These are phyloP conservation scores for Neofusicoccum parvum DNA, from an alignment of 2,329 filamentous ascomycete genomes.

Conservation along the genomic window DNA sequence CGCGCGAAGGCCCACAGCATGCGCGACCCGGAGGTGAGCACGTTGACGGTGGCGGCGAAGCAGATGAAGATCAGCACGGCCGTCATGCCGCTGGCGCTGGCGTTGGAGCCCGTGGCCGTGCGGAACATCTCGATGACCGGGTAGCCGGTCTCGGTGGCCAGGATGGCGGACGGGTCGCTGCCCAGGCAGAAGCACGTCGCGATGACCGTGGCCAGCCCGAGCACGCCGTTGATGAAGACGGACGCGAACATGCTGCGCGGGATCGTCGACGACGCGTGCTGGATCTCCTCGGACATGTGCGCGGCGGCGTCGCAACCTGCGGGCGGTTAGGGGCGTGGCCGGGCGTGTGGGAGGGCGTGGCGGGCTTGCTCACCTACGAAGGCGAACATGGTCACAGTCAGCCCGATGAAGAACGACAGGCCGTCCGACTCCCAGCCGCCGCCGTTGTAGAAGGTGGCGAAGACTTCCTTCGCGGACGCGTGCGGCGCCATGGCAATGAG, in stretches of 20 bases:
- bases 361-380: constrained; percentile 41
- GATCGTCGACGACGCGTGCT: constrained; percentile 36
- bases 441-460: constrained; percentile 52
- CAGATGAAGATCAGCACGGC: constrained; percentile 44
- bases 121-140: constrained; percentile 55
- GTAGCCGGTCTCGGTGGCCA: constrained; percentile 26
- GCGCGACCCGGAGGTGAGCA: constrained; percentile 44
- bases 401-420: constrained; percentile 49
- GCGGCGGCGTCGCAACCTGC: constrained; percentile 3
- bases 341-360: neutral
- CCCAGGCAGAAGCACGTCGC: constrained; percentile 42
- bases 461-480: constrained; percentile 46
- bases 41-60: constrained; percentile 43
- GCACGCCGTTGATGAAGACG: constrained; percentile 42
- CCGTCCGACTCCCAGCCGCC: constrained; percentile 49
- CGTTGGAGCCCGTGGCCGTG: constrained; percentile 32
- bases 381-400: constrained; percentile 41
- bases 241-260: constrained; percentile 47
- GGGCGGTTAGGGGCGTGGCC: neutral
- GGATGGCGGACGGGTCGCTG: constrained; percentile 32
- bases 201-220: constrained; percentile 45
- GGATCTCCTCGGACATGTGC: constrained; percentile 34
- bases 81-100: constrained; percentile 51
- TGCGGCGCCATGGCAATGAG: constrained; percentile 47
- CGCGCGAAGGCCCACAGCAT: constrained; percentile 48